phyloP scores from a whole-genome alignment of 441 rosid genomes.

The Viola pubescens region DNA sequence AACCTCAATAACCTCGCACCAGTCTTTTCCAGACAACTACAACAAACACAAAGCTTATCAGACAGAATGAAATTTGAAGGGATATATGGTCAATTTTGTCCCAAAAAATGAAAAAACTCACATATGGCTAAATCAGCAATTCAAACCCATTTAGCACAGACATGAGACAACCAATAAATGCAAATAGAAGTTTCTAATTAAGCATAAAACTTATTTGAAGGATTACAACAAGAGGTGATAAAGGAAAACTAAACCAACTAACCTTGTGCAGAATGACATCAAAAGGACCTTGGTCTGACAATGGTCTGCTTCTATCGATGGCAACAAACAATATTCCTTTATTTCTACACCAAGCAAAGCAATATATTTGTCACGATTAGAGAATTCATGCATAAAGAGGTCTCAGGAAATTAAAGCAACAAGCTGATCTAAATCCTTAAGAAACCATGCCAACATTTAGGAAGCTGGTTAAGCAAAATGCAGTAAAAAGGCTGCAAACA shows the following conservation, averaged over 20 bases:
- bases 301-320: constrained; percentile 53
- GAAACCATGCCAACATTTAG: too few species aligned
- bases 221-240: not conserved
- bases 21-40: constrained; percentile 74
- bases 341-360: constrained; percentile 44
- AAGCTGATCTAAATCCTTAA: not conserved
- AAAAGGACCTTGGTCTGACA: constrained; percentile 92
- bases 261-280: constrained; percentile 92
- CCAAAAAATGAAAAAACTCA: not conserved
- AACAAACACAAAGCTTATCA: constrained; percentile 31
- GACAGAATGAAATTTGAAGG: constrained; percentile 8
- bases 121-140: constrained; percentile 10
- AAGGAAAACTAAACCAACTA: constrained; percentile 19
- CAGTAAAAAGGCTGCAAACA: too few species aligned
- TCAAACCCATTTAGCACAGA: constrained; percentile 3
- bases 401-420: constrained; percentile 8
- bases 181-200: not conserved
- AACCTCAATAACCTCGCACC: constrained; percentile 78
- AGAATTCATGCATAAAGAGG: not conserved
- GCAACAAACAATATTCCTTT: constrained; percentile 71
- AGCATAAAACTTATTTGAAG: not conserved
- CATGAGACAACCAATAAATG: constrained; percentile 2
- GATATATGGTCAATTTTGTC: not conserved
- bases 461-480: too few species aligned
- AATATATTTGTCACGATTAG: constrained; percentile 8